Percentiles rank a stretch among this genome's conserved stretches.
phyloP scores from a whole-genome alignment of 129 eudicot genomes.

The Glebionis coronaria region DNA sequence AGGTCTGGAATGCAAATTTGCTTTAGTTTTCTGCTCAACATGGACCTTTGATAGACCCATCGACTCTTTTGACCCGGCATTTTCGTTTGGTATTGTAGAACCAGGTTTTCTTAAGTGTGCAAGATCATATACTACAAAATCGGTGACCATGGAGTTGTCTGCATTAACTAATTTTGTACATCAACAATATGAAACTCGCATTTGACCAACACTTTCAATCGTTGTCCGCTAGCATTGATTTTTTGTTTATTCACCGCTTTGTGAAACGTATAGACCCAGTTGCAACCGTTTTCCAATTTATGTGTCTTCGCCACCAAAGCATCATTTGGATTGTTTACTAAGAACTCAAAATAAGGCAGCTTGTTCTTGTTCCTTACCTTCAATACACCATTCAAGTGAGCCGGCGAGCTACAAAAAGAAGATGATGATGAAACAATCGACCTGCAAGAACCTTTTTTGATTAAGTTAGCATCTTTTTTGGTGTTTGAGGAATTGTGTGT shows the following conservation, averaged over 20 bases:
- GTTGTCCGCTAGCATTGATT: conserved; percentile 43
- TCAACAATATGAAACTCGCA: conserved; percentile 73
- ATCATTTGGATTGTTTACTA: conserved; percentile 53
- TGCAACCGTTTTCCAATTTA: conserved; percentile 50
- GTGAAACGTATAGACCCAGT: conserved; percentile 81
- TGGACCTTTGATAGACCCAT: conserved; percentile 28
- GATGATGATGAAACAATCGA: conserved; percentile 6
- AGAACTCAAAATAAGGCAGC: conserved; percentile 64
- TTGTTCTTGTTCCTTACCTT: conserved; percentile 56
- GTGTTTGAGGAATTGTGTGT: conserved; percentile 39
- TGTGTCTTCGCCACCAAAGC: conserved; percentile 60
- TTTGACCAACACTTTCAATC: conserved; percentile 63
- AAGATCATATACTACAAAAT: conserved; percentile 71
- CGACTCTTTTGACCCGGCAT: conserved; percentile 26
- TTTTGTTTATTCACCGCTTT: conserved; percentile 47
- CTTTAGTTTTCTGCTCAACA: conserved; percentile 26
- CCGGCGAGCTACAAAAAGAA: conserved; percentile 42
- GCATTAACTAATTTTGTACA: conserved; percentile 61
- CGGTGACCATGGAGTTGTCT: conserved; percentile 63
- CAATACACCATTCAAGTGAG: conserved; percentile 62
- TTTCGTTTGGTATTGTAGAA: conserved; percentile 10
- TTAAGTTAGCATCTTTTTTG: conserved; percentile 15
- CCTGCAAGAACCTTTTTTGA: conserved; percentile 35
- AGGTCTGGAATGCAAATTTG: conserved; percentile 57
- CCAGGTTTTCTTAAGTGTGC: conserved; percentile 43